These are phyloP conservation scores for Pleurotus ostreatus DNA, from an alignment of 768 basidiomycete species.

Conservation along the genomic window DNA sequence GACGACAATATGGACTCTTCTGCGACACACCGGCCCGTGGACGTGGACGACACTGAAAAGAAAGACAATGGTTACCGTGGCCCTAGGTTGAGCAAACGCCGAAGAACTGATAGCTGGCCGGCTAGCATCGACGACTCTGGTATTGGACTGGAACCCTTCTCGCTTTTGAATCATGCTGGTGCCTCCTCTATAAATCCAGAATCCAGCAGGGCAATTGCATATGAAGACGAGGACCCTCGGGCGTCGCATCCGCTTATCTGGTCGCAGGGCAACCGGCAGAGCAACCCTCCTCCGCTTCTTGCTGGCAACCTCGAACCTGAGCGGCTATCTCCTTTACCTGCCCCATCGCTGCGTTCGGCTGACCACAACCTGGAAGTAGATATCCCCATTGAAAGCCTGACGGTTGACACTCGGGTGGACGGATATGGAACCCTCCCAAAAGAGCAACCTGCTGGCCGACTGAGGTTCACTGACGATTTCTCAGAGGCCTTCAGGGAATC, in stretches of 20 bases:
- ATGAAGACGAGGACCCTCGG: background rate
- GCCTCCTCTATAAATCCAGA: background rate
- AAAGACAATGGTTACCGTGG: background rate
- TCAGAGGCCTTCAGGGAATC: slow-evolving; percentile 7
- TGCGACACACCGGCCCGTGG: background rate
- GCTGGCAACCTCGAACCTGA: background rate
- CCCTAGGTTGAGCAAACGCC: background rate
- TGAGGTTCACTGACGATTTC: slow-evolving; percentile 7
- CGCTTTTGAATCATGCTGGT: slow-evolving; percentile 8
- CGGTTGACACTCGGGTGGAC: background rate
- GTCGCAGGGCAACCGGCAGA: background rate
- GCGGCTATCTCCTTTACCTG: background rate
- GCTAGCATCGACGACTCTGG: slow-evolving; percentile 12
- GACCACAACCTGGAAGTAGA: background rate
- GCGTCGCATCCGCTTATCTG: background rate
- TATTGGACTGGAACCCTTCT: slow-evolving; percentile 13
- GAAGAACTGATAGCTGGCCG: slow-evolving; percentile 6
- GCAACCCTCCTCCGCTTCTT: background rate
- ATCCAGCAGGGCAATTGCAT: background rate
- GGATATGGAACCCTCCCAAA: background rate
- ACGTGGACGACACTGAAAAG: background rate
- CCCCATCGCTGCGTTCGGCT: background rate
- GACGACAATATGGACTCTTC: too few relatives aligned
- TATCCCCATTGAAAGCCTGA: background rate
- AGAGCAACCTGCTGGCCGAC: slow-evolving; percentile 4